A percentile compares a stretch with the other conserved stretches of the same genome.
phyloP scores from a whole-genome alignment of 495 filamentous ascomycete genomes.

The Penicillium paradoxum region DNA sequence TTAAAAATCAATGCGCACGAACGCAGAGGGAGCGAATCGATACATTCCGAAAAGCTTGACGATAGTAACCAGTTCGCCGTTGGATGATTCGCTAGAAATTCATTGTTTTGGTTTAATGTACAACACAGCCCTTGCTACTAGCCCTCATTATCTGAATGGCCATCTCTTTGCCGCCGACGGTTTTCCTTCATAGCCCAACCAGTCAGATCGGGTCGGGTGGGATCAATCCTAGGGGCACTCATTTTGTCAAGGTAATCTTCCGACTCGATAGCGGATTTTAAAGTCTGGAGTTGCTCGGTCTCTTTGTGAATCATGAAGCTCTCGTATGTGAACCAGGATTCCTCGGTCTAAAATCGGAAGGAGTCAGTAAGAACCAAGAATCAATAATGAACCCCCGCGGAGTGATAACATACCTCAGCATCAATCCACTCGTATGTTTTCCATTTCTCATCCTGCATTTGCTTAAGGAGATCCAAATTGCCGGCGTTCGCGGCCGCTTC shows the following conservation, averaged over 20 bases:
- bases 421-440: conserved; percentile 59
- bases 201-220: conserved; percentile 43
- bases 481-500: conserved; percentile 44
- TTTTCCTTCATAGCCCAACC: conserved; percentile 51
- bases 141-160: conserved; percentile 14
- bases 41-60: background rate
- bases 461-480: conserved; percentile 51
- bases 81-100: background rate
- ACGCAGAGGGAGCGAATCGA: background rate
- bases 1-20: background rate
- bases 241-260: conserved; percentile 61
- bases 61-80: background rate
- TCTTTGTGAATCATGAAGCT: conserved; percentile 56
- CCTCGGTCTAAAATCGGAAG: conserved; percentile 42
- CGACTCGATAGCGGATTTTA: conserved; percentile 50
- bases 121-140: conserved; percentile 15
- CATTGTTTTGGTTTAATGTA: background rate
- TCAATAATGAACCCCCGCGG: background rate
- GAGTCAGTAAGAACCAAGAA: conserved; percentile 14
- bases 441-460: conserved; percentile 67
- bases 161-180: conserved; percentile 31
- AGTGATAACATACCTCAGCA: conserved; percentile 49
- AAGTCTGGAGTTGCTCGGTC: conserved; percentile 40
- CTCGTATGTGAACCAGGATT: conserved; percentile 58
- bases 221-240: conserved; percentile 57